Evolutionary conservation across 441 rosid genomes (phyloP).

Genomic region (Brassica balearica): DNA sequence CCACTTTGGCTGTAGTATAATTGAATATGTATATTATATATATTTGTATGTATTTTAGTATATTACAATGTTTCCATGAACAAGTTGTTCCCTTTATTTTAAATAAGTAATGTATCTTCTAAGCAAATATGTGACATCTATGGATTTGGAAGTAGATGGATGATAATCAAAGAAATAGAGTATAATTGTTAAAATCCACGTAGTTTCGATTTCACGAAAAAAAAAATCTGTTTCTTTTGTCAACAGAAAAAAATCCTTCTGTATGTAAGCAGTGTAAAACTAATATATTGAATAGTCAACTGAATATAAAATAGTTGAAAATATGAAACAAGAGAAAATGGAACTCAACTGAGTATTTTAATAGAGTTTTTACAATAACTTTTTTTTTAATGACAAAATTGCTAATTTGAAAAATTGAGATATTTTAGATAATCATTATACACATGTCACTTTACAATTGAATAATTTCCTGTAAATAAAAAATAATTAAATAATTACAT

Average conservation of each 20-base stretch:
- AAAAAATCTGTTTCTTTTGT: neutral
- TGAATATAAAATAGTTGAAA: conserved; percentile 6
- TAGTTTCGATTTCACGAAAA: neutral
- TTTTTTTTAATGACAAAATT: neutral
- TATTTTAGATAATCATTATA: neutral
- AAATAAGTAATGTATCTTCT: neutral
- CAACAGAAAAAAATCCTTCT: neutral
- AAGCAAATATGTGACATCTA: conserved; percentile 19
- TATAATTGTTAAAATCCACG: neutral
- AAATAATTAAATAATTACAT: neutral
- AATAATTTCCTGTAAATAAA: neutral
- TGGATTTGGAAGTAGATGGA: neutral
- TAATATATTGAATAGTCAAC: neutral
- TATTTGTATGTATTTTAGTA: neutral
- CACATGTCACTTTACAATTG: neutral
- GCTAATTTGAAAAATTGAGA: neutral
- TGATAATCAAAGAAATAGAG: neutral
- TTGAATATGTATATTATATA: conserved; percentile 1
- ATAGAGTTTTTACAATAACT: neutral
- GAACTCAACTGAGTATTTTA: neutral
- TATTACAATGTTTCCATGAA: neutral
- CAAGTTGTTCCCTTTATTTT: conserved; percentile 17
- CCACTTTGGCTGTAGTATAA: conserved; percentile 27
- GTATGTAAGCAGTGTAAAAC: neutral
- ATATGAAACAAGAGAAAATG: conserved; percentile 10